A percentile compares a stretch with the other conserved stretches of the same genome.
Evolutionary conservation across 2,329 filamentous ascomycete species (phyloP).

Genomic region (Colletotrichum sp.): DNA sequence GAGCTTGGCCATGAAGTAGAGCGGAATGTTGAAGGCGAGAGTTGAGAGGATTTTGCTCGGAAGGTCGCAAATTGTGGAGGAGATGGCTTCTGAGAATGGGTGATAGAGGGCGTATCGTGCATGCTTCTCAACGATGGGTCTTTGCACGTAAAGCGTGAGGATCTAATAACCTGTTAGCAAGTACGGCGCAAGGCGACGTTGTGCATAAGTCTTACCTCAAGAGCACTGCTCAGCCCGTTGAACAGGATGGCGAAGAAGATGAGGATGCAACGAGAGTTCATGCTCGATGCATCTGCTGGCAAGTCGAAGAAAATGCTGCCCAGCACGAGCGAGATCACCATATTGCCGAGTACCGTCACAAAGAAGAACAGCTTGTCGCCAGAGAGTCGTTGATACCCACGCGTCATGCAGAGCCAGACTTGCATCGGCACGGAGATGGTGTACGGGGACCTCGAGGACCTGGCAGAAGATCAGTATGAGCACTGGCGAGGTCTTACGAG

Average conservation of each 20-base stretch:
- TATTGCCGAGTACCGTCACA: conserved; percentile 50
- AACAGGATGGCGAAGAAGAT: conserved; percentile 37
- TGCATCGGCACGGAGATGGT: conserved; percentile 69
- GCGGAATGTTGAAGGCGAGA: conserved; percentile 63
- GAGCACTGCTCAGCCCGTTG: conserved; percentile 29
- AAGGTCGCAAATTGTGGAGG: conserved; percentile 5
- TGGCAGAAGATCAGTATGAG: neutral
- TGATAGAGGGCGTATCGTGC: conserved; percentile 35
- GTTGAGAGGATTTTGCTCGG: conserved; percentile 47
- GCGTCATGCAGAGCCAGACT: conserved; percentile 60
- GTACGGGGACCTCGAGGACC: conserved; percentile 47
- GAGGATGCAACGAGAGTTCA: conserved; percentile 46
- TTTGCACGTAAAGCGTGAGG: conserved; percentile 25
- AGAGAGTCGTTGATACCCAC: conserved; percentile 60
- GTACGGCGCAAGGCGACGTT: rapidly evolving
- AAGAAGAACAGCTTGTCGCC: conserved; percentile 71
- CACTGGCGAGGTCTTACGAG: rapidly evolving
- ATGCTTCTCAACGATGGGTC: conserved; percentile 32
- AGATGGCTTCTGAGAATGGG: conserved; percentile 25
- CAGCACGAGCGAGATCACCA: conserved; percentile 55
- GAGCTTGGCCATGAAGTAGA: conserved; percentile 72
- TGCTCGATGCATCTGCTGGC: conserved; percentile 52
- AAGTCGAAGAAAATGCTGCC: conserved; percentile 71
- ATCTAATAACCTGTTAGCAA: neutral
- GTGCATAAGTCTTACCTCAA: conserved; percentile 12